Evolutionary conservation across 495 filamentous ascomycete genomes (phyloP).

Genomic region (Evansstolkia leycettana): DNA sequence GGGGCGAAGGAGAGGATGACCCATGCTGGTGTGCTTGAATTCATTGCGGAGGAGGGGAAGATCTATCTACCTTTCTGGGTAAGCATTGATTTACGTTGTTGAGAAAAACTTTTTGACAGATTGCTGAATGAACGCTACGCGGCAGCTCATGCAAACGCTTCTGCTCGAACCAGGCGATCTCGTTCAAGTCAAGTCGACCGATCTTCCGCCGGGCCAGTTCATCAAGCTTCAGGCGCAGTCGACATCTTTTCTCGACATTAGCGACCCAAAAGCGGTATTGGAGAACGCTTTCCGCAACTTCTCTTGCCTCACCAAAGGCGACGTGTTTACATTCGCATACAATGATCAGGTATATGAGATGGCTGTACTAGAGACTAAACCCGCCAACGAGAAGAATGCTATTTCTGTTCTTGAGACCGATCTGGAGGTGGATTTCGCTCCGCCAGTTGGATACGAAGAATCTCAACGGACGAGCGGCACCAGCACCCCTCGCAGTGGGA

Average conservation of each 20-base stretch:
- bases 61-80: slow-evolving; percentile 96
- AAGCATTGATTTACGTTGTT: slow-evolving; percentile 15
- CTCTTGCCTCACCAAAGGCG: slow-evolving; percentile 78
- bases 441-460: slow-evolving; percentile 89
- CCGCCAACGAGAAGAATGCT: slow-evolving; percentile 56
- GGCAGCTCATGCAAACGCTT: slow-evolving; percentile 86
- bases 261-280: slow-evolving; percentile 93
- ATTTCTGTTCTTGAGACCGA: slow-evolving; percentile 95
- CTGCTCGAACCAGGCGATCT: slow-evolving; percentile 83
- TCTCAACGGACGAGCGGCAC: slow-evolving; percentile 48
- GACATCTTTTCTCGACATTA: slow-evolving; percentile 84
- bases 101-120: background rate
- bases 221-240: slow-evolving; percentile 95
- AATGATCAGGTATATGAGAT: slow-evolving; percentile 89
- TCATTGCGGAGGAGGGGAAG: slow-evolving; percentile 93
- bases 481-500: slow-evolving; percentile 55
- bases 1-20: slow-evolving; percentile 64
- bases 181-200: slow-evolving; percentile 86
- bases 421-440: slow-evolving; percentile 86
- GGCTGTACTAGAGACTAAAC: slow-evolving; percentile 85
- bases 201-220: slow-evolving; percentile 74
- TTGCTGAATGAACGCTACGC: background rate
- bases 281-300: slow-evolving; percentile 95
- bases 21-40: slow-evolving; percentile 92
- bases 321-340: slow-evolving; percentile 89